Conservation (phyloP, 805 yeast genomes). For the Maudiozyma saulgeensis region DNA sequence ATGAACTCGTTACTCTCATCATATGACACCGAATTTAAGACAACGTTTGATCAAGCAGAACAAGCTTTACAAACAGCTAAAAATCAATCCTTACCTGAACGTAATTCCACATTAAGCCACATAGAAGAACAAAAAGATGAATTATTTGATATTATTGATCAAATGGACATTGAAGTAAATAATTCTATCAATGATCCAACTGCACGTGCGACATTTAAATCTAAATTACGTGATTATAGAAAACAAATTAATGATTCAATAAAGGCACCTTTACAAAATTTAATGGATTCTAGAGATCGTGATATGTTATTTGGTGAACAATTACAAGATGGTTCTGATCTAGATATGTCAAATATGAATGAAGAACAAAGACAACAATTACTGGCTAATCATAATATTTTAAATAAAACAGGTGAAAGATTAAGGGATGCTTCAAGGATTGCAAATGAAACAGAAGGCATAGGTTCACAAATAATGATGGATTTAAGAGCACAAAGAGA, state of each 20-base stretch:
- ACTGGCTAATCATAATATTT: constrained; percentile 63
- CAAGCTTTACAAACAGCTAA: constrained; percentile 12
- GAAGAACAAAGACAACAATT: constrained; percentile 75
- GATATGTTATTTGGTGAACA: constrained; percentile 54
- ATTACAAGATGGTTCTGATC: constrained; percentile 1
- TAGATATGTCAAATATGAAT: constrained; percentile 29
- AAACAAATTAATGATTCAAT: constrained; percentile 46
- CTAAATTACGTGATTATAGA: constrained; percentile 66
- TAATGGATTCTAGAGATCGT: constrained; percentile 65
- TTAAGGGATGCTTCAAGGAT: constrained; percentile 79
- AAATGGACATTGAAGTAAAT: constrained; percentile 84
- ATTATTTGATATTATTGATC: constrained; percentile 59
- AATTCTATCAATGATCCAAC: constrained; percentile 36
- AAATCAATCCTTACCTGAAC: constrained; percentile 15
- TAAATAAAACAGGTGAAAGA: constrained; percentile 76
- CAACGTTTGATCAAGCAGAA: constrained; percentile 23
- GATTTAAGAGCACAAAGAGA: constrained; percentile 91
- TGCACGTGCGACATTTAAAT: constrained; percentile 55
- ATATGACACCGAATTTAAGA: constrained; percentile 33
- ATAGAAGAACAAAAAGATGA: constrained; percentile 28
- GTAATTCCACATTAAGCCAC: constrained; percentile 18
- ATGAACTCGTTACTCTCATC: constrained; percentile 24
- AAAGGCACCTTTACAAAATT: constrained; percentile 45
- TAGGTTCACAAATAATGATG: constrained; percentile 83
- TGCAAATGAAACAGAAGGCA: constrained; percentile 84